Percentiles rank a stretch among this genome's conserved stretches.
phyloP scores from a whole-genome alignment of 495 filamentous ascomycete species.

The Neurospora tetrasperma region DNA sequence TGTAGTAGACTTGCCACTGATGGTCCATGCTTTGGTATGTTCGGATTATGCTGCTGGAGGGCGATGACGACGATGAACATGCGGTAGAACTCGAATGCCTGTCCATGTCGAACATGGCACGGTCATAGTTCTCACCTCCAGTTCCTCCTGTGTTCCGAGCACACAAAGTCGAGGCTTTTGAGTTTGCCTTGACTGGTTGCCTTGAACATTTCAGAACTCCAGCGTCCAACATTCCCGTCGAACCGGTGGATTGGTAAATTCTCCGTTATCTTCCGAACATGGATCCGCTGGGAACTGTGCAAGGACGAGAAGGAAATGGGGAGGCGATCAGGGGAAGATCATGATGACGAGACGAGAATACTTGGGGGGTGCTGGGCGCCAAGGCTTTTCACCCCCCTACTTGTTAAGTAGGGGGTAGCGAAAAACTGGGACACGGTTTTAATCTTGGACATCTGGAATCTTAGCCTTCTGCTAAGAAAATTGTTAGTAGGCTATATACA shows the following conservation, averaged over 20 bases:
- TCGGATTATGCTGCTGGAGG: neutral
- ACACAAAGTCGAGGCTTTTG: neutral
- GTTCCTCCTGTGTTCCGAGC: neutral
- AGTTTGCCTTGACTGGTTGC: neutral
- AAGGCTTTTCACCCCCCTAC: too few relatives aligned
- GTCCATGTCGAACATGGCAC: neutral
- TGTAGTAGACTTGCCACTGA: neutral
- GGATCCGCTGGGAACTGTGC: neutral
- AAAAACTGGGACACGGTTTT: too few relatives aligned
- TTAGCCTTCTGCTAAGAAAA: too few relatives aligned
- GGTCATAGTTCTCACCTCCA: neutral
- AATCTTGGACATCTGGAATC: too few relatives aligned
- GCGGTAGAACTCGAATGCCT: neutral
- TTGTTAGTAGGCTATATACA: too few relatives aligned
- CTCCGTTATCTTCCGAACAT: neutral
- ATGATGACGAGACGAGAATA: neutral
- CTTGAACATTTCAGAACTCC: neutral
- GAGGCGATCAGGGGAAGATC: neutral
- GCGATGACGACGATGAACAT: neutral
- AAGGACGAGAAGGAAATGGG: neutral
- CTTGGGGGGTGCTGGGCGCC: too few relatives aligned
- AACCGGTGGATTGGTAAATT: neutral
- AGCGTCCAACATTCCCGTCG: neutral
- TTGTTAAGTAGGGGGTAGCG: too few relatives aligned
- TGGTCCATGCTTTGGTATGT: neutral